These are phyloP conservation scores for Malassezia equina DNA, from an alignment of 1,284 basidiomycete genomes.

Conservation along the genomic window DNA sequence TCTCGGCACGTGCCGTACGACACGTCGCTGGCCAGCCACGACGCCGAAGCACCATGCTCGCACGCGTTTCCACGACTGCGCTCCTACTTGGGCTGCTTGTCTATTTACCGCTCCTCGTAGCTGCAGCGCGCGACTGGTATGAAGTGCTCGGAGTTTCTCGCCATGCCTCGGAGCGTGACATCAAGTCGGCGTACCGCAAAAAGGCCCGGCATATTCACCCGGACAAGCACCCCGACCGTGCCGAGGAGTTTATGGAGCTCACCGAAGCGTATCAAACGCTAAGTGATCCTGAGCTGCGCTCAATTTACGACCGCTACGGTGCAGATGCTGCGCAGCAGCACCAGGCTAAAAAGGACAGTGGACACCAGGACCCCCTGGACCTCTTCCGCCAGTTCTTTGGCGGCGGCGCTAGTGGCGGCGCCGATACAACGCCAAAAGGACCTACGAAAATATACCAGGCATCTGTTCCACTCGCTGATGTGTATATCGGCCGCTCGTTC, in stretches of 20 bases:
- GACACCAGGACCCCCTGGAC: constrained; percentile 37
- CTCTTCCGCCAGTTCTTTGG: constrained; percentile 46
- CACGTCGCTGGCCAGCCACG: not conserved
- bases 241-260: constrained; percentile 49
- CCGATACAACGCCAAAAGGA: constrained; percentile 28
- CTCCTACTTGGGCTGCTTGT: not conserved
- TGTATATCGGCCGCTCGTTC: constrained; percentile 38
- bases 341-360: constrained; percentile 28
- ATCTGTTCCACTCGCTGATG: constrained; percentile 31
- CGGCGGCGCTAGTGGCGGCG: constrained; percentile 24
- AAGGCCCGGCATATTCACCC: constrained; percentile 44
- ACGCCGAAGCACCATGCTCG: not conserved
- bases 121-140: constrained; percentile 39
- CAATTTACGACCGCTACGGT: constrained; percentile 42
- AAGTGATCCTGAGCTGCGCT: constrained; percentile 34
- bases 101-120: constrained; percentile 17
- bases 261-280: constrained; percentile 45
- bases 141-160: constrained; percentile 39
- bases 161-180: constrained; percentile 36
- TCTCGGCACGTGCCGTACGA: not conserved
- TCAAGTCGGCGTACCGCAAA: constrained; percentile 44
- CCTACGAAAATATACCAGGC: constrained; percentile 41
- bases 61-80: not conserved
- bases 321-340: constrained; percentile 45
- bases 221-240: constrained; percentile 46